These are phyloP conservation scores for Talaromyces adpressus DNA, from an alignment of 495 filamentous ascomycete species.

Conservation along the genomic window DNA sequence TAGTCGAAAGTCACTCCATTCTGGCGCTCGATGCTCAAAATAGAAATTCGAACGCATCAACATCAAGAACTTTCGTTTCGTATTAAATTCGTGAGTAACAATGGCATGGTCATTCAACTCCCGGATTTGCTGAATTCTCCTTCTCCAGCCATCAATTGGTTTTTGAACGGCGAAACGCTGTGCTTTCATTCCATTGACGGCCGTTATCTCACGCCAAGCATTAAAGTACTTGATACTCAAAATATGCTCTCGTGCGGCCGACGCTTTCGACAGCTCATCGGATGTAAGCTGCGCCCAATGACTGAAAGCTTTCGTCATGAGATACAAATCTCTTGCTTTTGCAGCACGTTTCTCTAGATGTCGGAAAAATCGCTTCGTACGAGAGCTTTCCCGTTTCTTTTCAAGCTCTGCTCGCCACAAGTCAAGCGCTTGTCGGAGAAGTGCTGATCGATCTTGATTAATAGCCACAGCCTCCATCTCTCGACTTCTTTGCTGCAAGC, in stretches of 20 bases:
- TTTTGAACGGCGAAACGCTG: conserved; percentile 52
- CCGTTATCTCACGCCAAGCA: conserved; percentile 69
- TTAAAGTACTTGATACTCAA: conserved; percentile 67
- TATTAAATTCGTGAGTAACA: conserved; percentile 32
- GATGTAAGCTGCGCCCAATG: conserved; percentile 62
- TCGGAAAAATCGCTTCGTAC: conserved; percentile 55
- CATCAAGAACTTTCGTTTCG: conserved; percentile 14
- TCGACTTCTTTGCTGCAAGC: conserved; percentile 33
- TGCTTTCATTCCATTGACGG: conserved; percentile 61
- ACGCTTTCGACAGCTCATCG: conserved; percentile 53
- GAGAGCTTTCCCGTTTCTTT: conserved; percentile 36
- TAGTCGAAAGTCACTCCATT: conserved; percentile 40
- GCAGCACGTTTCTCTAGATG: conserved; percentile 54
- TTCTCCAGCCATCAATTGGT: conserved; percentile 51
- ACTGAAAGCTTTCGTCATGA: conserved; percentile 64
- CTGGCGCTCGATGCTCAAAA: conserved; percentile 47
- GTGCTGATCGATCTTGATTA: conserved; percentile 42
- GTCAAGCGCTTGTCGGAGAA: conserved; percentile 51
- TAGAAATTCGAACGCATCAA: conserved; percentile 36
- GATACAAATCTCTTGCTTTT: conserved; percentile 56
- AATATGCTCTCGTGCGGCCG: conserved; percentile 58
- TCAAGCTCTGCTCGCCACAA: conserved; percentile 48
- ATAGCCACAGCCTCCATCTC: conserved; percentile 43
- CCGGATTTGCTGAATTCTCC: conserved; percentile 27
- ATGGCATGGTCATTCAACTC: conserved; percentile 33